Percentiles rank a stretch among this genome's conserved stretches.
Conservation (phyloP, 2,329 filamentous ascomycete species). For the Sordariomycetes sp. region DNA sequence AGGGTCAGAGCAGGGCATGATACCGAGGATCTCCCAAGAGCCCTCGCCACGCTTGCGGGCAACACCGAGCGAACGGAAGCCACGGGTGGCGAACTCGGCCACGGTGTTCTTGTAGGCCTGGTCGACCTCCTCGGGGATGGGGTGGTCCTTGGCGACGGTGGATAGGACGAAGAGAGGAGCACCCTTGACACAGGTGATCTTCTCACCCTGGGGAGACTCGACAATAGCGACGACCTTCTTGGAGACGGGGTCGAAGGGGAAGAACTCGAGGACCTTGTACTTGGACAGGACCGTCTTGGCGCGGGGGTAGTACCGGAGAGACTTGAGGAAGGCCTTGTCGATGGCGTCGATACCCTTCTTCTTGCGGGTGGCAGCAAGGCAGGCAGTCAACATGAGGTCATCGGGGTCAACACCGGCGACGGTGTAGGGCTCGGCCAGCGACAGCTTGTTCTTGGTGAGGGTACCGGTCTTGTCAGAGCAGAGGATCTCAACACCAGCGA, state of each 20-base stretch:
- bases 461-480: slow-evolving; percentile 94
- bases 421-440: slow-evolving; percentile 73
- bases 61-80: slow-evolving; percentile 89
- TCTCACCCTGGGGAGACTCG: slow-evolving; percentile 72
- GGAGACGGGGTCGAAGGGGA: slow-evolving; percentile 84
- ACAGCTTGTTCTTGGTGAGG: slow-evolving; percentile 89
- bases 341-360: slow-evolving; percentile 94
- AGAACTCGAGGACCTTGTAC: slow-evolving; percentile 78
- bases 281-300: slow-evolving; percentile 72
- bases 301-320: slow-evolving; percentile 69
- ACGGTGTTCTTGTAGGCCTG: slow-evolving; percentile 87
- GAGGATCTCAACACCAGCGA: slow-evolving; percentile 86
- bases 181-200: slow-evolving; percentile 83
- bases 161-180: slow-evolving; percentile 80
- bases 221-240: slow-evolving; percentile 86
- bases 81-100: slow-evolving; percentile 81
- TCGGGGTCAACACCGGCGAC: slow-evolving; percentile 73
- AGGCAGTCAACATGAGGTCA: slow-evolving; percentile 87
- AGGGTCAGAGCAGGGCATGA: slow-evolving; percentile 90
- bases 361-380: slow-evolving; percentile 81
- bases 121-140: slow-evolving; percentile 66
- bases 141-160: slow-evolving; percentile 77
- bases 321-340: slow-evolving; percentile 89
- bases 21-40: slow-evolving; percentile 84
- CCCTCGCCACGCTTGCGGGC: slow-evolving; percentile 77